Evolutionary conservation across 2,329 filamentous ascomycete species (phyloP).

Genomic region (Daldinia sp.): DNA sequence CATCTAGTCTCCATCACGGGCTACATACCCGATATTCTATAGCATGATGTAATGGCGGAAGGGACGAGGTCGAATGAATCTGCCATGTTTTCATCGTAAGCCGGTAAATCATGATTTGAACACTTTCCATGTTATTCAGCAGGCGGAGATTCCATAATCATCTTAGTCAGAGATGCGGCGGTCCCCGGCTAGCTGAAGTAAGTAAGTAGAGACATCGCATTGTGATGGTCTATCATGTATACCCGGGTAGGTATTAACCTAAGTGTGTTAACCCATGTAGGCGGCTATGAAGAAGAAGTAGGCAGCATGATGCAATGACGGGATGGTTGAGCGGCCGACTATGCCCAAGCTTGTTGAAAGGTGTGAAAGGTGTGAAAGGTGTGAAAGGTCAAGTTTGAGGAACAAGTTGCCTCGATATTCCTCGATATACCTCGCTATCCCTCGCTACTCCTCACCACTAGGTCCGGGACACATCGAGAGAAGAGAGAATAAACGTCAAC

Average conservation of each 20-base stretch:
- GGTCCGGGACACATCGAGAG: no score
- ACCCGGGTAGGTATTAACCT: no score
- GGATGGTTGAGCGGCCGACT: background rate
- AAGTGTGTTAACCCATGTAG: no score
- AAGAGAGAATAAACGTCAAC: background rate
- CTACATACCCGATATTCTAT: background rate
- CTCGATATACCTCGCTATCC: background rate
- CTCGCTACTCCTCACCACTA: no score
- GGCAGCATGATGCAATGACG: background rate
- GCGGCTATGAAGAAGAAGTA: no score
- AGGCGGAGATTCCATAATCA: background rate
- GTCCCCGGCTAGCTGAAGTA: background rate
- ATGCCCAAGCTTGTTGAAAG: background rate
- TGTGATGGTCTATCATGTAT: background rate
- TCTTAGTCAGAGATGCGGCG: background rate
- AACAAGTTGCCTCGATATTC: background rate
- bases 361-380: no score
- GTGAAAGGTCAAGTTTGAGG: background rate
- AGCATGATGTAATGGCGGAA: background rate
- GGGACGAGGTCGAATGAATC: background rate
- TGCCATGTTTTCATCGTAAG: background rate
- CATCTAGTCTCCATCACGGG: background rate
- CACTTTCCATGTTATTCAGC: background rate
- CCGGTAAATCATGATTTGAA: background rate
- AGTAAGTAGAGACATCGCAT: background rate